These are phyloP conservation scores for Sporothrix schenckii DNA, from an alignment of 2,329 filamentous ascomycete species.

Conservation along the genomic window DNA sequence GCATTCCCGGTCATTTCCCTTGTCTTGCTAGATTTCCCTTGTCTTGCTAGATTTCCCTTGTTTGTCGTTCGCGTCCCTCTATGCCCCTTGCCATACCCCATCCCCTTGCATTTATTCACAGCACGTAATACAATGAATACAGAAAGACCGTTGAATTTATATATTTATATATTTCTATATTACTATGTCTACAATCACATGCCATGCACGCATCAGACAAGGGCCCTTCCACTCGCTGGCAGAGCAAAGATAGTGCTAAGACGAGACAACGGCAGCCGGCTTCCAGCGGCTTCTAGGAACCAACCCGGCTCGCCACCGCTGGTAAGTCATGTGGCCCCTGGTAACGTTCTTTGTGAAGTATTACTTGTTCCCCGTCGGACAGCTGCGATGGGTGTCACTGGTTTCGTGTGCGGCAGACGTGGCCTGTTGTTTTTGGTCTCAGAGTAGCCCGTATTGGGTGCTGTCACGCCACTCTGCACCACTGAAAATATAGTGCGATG, in stretches of 20 bases:
- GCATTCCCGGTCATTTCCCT: slow-evolving; percentile 11
- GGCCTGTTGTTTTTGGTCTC: not conserved
- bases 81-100: slow-evolving; percentile 15
- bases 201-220: not conserved
- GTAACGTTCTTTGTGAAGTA: not conserved
- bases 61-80: slow-evolving; percentile 19
- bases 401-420: not conserved
- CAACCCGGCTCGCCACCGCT: not conserved
- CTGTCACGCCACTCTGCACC: slow-evolving; percentile 8
- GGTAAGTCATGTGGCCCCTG: not conserved
- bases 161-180: not conserved
- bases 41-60: not conserved
- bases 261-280: slow-evolving; percentile 11
- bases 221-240: not conserved
- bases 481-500: slow-evolving; percentile 8
- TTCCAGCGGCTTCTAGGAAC: slow-evolving; percentile 12
- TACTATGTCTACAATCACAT: not conserved
- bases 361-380: not conserved
- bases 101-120: not conserved
- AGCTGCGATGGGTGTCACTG: not conserved
- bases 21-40: not conserved
- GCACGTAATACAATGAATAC: not conserved
- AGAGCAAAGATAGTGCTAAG: not conserved
- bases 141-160: not conserved
- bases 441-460: not conserved